Evolutionary conservation across 306 rosid genomes (phyloP), one percentile per base, ranked within the genome.

Genomic region (Rosa lucieae): DNA sequence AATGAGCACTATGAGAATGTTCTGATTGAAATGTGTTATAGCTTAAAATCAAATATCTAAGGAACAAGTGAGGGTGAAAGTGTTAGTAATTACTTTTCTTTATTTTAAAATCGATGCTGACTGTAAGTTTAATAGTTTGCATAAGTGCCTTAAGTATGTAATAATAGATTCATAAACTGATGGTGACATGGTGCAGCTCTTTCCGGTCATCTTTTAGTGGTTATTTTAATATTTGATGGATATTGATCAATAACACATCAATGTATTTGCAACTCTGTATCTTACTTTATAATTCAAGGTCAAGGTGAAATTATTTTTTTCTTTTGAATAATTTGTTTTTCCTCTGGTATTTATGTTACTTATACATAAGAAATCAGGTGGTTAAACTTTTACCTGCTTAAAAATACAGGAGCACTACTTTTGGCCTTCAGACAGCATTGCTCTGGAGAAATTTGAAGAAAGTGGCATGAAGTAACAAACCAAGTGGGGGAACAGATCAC

Each of bases 1-100:
- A 88, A 84, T 67, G 71, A 88, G 78, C 99, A 92, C 77, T 92
- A 95, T 82, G 85, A 92, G 77, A 88, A 78, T 67, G 89, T 91
- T 81, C 82, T 88, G 48, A 82, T 94, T 37, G 97, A 65, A 88
- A 97, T 83, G 99, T 81, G 77, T 87, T 78, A 85, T 94, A 70
- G 95, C 92, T 21, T 86, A 87, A 76, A 91, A 84, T 35, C 89
- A 88, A 72, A 92, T 85, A 84, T 89, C 92, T 75, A 78, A 37
- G 75, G 86, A 86, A 78, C 82, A 80, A 92, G 97, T 92, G 68
- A 83, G 89, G 55, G 72, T 69, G 70, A 58, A 70, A 43, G 39
- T 20, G 80, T 67, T 61, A 26, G 9, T 63, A 74, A 67, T 23
- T 82, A 17, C 70, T 74, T 73, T 74, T 75, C 32, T 82, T 66